These are phyloP conservation scores for Alternaria brassicicola DNA, from an alignment of 2,329 filamentous ascomycete species.

Conservation along the genomic window DNA sequence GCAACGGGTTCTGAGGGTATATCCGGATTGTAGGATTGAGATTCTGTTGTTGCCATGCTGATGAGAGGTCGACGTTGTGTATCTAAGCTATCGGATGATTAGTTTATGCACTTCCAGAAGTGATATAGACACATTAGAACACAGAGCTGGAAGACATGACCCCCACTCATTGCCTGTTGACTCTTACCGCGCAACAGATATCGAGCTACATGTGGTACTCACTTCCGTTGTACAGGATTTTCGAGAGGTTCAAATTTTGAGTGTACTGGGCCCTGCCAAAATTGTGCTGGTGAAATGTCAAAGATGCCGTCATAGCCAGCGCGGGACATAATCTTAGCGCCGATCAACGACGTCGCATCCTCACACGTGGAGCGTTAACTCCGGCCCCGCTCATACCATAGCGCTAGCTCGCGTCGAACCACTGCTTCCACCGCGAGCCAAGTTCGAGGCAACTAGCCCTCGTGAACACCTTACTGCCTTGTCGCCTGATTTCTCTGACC, in stretches of 20 bases:
- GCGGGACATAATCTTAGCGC: conserved; percentile 13
- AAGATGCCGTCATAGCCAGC: conserved; percentile 29
- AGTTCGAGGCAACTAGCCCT: neutral
- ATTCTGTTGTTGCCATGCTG: conserved; percentile 37
- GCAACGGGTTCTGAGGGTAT: conserved; percentile 37
- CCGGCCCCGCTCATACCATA: conserved; percentile 15
- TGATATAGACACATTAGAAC: neutral
- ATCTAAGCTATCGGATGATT: neutral
- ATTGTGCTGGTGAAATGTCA: conserved; percentile 6
- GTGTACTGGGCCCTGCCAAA: neutral
- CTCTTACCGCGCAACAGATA: neutral
- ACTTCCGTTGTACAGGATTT: neutral
- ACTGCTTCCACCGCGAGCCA: conserved; percentile 3
- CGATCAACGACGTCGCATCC: conserved; percentile 17
- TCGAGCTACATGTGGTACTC: neutral
- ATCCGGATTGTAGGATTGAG: conserved; percentile 31
- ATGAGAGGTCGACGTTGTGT: neutral
- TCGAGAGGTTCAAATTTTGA: neutral
- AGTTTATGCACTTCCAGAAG: neutral
- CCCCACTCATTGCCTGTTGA: neutral
- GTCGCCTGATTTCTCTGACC: neutral
- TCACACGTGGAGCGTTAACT: conserved; percentile 24
- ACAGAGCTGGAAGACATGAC: neutral
- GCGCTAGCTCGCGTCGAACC: conserved; percentile 12
- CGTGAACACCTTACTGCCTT: neutral